A percentile compares a stretch with the other conserved stretches of the same genome.
Conservation (phyloP, 2,329 filamentous ascomycete species). For the Fusarium musae region DNA sequence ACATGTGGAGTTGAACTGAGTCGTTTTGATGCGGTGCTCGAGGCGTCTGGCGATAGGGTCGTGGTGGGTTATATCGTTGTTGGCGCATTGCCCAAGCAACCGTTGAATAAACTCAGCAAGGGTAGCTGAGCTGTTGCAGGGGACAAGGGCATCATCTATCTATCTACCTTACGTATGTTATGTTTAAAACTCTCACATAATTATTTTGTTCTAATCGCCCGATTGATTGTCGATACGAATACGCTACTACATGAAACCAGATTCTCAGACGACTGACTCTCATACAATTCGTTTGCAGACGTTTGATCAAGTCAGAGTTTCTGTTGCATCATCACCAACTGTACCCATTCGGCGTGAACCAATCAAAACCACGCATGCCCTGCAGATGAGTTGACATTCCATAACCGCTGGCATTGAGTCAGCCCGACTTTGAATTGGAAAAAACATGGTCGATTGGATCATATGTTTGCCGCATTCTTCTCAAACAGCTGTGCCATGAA, state of each 20-base stretch:
- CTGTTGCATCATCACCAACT: slow-evolving; percentile 13
- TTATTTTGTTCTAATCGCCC: neutral
- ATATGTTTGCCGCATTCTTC: slow-evolving; percentile 7
- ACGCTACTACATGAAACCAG: neutral
- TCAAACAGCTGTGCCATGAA: neutral
- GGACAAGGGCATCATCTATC: slow-evolving; percentile 6
- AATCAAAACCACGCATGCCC: slow-evolving; percentile 13
- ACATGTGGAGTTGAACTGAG: slow-evolving; percentile 30
- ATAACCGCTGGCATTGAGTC: neutral
- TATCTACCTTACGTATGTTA: no score
- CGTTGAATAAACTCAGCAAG: slow-evolving; percentile 15
- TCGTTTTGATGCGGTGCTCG: slow-evolving; percentile 1
- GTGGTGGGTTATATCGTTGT: slow-evolving; percentile 13
- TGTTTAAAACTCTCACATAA: neutral
- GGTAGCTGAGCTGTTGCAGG: slow-evolving; percentile 22
- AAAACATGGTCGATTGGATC: neutral
- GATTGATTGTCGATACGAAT: neutral
- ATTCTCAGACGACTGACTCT: neutral
- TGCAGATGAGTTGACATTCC: neutral
- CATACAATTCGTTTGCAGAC: neutral
- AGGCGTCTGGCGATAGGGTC: slow-evolving; percentile 23
- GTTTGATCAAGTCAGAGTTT: slow-evolving; percentile 5
- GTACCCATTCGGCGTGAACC: slow-evolving; percentile 5
- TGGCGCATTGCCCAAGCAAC: slow-evolving; percentile 45
- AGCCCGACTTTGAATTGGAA: neutral